Base-by-base conservation (phyloP, 768 basidiomycete genomes). In the Suillus clintonianus region DNA sequence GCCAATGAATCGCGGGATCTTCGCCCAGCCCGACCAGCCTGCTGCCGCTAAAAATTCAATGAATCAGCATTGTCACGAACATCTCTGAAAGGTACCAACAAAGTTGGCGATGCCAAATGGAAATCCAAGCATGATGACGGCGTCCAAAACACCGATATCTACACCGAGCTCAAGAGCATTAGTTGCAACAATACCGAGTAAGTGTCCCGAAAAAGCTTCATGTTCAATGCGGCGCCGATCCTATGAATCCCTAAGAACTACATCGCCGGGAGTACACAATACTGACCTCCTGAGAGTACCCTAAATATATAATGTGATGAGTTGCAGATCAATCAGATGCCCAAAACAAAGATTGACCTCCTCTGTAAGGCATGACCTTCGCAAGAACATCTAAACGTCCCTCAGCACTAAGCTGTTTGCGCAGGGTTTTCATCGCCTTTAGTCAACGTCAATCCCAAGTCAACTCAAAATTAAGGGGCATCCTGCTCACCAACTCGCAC, bases 161-260 rank as follows among this genome's bases (percentile, higher is more conserved):
- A 95, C 89, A 15, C 94, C 94, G 8, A 96, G 85, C 74, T 97
- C 95, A 14, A 96, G 82, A 0, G 94, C 94, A 69, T 94, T 96
- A 0, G 94, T 97, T 0, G 94, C 91, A 39, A 97, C 83, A 51
- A 96, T 90, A 14, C 95, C 94, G 0, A 97, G 84, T 11, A 96
- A 80, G 65, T 86, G 82, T 3, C 94, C 93, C 1, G 88, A 86
- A 71, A 97, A 97, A 5, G 95, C 94, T 69, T 95, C 91, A 51
- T 85, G 80, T 74, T 97, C 94, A 57, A 96, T 95, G 64, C 79
- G 82, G 30, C 94, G 86, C 32, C 94, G 87, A 70, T 95, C 94
- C 89, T 92, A 27, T 1, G 42, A 41, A 11, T 57, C 39, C 27
- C 27, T 57, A 2, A 41, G 56, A 57, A 57, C 24, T 41, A 57